These are phyloP conservation scores for Jatropha multifida DNA, from an alignment of 441 rosid genomes.

Conservation along the genomic window DNA sequence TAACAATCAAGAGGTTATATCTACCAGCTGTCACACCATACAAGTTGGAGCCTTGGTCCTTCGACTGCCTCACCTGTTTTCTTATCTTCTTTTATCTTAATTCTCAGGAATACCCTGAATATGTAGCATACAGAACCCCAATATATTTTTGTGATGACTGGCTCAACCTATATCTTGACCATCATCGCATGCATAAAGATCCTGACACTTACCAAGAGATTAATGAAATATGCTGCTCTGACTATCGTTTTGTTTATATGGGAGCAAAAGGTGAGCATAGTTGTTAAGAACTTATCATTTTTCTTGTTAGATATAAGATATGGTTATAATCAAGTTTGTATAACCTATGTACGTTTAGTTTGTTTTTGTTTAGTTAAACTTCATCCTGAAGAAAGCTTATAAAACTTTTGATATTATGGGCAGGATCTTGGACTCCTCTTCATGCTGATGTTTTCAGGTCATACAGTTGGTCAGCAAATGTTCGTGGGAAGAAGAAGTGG, in stretches of 20 bases:
- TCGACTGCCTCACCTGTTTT: slow-evolving; percentile 15
- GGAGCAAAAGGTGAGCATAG: slow-evolving; percentile 83
- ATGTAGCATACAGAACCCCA: slow-evolving; percentile 73
- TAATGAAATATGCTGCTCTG: slow-evolving; percentile 77
- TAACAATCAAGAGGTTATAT: background rate
- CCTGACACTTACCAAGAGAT: slow-evolving; percentile 45
- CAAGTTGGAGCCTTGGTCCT: slow-evolving; percentile 10
- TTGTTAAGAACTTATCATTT: slow-evolving; percentile 15
- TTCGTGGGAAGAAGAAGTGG: slow-evolving; percentile 91
- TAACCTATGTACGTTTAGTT: background rate
- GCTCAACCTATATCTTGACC: slow-evolving; percentile 86
- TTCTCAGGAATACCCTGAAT: slow-evolving; percentile 87
- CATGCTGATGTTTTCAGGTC: slow-evolving; percentile 98
- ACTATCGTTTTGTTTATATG: slow-evolving; percentile 94
- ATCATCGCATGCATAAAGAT: slow-evolving; percentile 64
- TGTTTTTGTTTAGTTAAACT: slow-evolving; percentile 14
- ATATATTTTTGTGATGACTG: slow-evolving; percentile 74
- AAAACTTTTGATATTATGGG: slow-evolving; percentile 24
- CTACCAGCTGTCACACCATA: background rate
- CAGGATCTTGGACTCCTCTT: slow-evolving; percentile 98
- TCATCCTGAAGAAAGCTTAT: slow-evolving; percentile 10
- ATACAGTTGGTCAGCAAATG: slow-evolving; percentile 95
- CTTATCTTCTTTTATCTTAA: slow-evolving; percentile 26
- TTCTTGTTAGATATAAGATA: slow-evolving; percentile 13
- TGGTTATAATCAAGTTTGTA: background rate